Evolutionary conservation across 331 rosid genomes (phyloP).

Genomic region (Acacia concinna): DNA sequence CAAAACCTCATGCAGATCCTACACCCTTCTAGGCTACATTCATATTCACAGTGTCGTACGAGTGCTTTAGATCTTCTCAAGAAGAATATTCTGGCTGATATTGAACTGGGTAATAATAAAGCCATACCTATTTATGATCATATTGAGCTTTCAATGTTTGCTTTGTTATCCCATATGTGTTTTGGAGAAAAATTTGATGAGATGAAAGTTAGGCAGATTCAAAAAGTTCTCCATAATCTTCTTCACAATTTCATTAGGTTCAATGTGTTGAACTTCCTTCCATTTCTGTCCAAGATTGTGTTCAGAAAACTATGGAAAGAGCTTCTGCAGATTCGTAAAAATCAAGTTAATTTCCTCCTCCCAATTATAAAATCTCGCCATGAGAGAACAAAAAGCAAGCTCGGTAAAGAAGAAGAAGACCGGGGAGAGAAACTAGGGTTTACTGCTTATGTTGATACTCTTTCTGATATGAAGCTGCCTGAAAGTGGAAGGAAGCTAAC

Average conservation of each 20-base stretch:
- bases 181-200: slow-evolving; percentile 42
- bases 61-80: slow-evolving; percentile 24
- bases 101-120: slow-evolving; percentile 33
- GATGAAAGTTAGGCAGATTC: slow-evolving; percentile 1
- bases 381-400: slow-evolving; percentile 2
- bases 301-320: slow-evolving; percentile 43
- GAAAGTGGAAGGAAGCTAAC: slow-evolving; percentile 24
- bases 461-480: slow-evolving; percentile 38
- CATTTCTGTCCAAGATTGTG: slow-evolving; percentile 39
- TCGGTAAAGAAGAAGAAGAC: neutral
- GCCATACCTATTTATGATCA: slow-evolving; percentile 23
- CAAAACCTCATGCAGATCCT: slow-evolving; percentile 47
- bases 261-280: slow-evolving; percentile 45
- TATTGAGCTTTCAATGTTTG: slow-evolving; percentile 26
- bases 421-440: neutral
- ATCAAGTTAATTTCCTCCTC: slow-evolving; percentile 30
- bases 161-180: slow-evolving; percentile 31
- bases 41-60: slow-evolving; percentile 39
- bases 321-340: slow-evolving; percentile 29
- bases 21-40: slow-evolving; percentile 34
- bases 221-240: slow-evolving; percentile 34
- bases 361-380: slow-evolving; percentile 48
- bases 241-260: slow-evolving; percentile 45
- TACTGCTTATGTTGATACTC: slow-evolving; percentile 42
- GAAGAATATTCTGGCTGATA: slow-evolving; percentile 21